Conservation (phyloP, 2,329 filamentous ascomycete genomes). For the Colletotrichum truncatum region DNA sequence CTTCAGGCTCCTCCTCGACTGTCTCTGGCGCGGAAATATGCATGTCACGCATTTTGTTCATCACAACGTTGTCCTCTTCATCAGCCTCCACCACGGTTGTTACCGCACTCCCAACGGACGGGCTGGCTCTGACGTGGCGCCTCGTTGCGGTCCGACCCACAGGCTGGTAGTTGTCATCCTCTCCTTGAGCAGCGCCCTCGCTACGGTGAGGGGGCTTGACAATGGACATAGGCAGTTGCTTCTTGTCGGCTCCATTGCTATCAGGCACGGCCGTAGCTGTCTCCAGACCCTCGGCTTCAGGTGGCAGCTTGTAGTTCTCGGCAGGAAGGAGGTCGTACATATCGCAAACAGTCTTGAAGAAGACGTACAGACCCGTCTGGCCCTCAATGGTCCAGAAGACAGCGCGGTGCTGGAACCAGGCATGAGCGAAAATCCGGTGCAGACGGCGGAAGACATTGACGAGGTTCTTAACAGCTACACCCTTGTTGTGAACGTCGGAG, state of each 20-base stretch:
- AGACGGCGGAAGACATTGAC: conserved; percentile 95
- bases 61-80: conserved; percentile 71
- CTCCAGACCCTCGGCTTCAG: conserved; percentile 89
- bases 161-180: conserved; percentile 62
- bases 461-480: conserved; percentile 79
- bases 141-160: conserved; percentile 77
- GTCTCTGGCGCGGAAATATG: conserved; percentile 63
- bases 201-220: conserved; percentile 43
- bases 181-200: conserved; percentile 38
- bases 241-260: conserved; percentile 36
- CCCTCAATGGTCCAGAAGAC: conserved; percentile 96
- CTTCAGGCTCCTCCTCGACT: conserved; percentile 60
- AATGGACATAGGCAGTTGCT: conserved; percentile 42
- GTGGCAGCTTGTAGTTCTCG: conserved; percentile 95
- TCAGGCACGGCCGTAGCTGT: conserved; percentile 52
- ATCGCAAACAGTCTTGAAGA: conserved; percentile 98
- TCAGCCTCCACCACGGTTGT: conserved; percentile 85
- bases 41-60: conserved; percentile 56
- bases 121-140: conserved; percentile 81
- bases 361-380: conserved; percentile 90
- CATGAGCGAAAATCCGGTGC: conserved; percentile 97
- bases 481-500: conserved; percentile 66
- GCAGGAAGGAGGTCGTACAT: conserved; percentile 87
- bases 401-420: conserved; percentile 96
- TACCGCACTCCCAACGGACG: conserved; percentile 81